phyloP scores from a whole-genome alignment of 2,329 filamentous ascomycete genomes.

The Biscogniauxia sp. region DNA sequence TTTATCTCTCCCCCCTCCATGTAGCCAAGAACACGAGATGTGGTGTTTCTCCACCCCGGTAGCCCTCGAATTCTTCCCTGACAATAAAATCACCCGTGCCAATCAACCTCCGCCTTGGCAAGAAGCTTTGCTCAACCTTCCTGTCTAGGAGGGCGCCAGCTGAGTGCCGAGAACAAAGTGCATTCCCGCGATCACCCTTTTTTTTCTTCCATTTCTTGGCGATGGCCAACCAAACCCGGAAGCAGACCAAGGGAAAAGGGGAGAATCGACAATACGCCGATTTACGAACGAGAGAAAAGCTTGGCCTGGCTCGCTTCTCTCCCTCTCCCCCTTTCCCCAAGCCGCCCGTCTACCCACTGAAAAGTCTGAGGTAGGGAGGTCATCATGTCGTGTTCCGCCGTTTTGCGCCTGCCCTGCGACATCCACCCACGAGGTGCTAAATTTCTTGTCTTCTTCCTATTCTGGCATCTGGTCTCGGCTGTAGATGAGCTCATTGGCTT shows the following conservation, averaged over 20 bases:
- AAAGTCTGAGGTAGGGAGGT: constrained; percentile 1
- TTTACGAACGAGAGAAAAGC: too few species aligned
- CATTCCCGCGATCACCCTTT: neutral
- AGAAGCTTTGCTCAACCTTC: constrained; percentile 22
- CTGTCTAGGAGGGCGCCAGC: constrained; percentile 14
- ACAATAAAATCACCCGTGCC: constrained; percentile 9
- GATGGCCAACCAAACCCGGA: neutral
- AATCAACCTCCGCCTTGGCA: constrained; percentile 20
- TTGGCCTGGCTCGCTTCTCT: too few species aligned
- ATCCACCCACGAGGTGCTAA: neutral
- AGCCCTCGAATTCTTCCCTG: constrained; percentile 5
- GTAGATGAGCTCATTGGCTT: neutral
- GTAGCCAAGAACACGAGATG: constrained; percentile 12
- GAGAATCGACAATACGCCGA: too few species aligned
- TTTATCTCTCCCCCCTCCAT: neutral
- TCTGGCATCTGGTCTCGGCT: neutral
- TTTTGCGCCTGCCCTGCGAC: neutral
- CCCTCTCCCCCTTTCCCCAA: too few species aligned
- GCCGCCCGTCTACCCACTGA: neutral
- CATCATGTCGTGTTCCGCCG: neutral
- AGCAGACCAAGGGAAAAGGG: neutral
- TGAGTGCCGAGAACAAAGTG: constrained; percentile 13
- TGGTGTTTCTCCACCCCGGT: constrained; percentile 8
- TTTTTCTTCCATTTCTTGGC: neutral
- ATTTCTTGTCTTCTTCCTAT: neutral